A percentile compares a stretch with the other conserved stretches of the same genome.
These are phyloP conservation scores for Colletotrichum theobromicola DNA, from an alignment of 2,329 filamentous ascomycete genomes.

Conservation along the genomic window DNA sequence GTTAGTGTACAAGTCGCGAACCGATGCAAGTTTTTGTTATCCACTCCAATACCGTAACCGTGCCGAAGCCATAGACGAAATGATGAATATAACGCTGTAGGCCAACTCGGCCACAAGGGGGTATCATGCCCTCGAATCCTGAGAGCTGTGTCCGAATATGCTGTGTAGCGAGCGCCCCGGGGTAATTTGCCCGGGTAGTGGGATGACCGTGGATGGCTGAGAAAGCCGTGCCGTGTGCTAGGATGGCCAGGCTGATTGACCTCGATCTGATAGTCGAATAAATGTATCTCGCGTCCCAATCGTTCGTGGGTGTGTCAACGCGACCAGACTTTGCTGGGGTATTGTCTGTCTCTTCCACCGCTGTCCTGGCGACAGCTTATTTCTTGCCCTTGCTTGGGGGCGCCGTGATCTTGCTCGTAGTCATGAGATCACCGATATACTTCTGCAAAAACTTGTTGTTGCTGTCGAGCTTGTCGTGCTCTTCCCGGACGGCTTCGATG, in stretches of 20 bases:
- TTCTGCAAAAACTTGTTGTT: constrained; percentile 98
- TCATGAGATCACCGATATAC: constrained; percentile 96
- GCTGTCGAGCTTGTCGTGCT: constrained; percentile 95
- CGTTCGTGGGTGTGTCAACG: neutral
- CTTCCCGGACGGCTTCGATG: constrained; percentile 91
- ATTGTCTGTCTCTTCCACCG: neutral
- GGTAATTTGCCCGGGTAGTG: neutral
- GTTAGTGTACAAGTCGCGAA: constrained; percentile 22
- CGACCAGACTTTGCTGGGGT: neutral
- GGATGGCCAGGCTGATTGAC: neutral
- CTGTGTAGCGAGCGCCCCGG: neutral
- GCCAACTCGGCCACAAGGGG: constrained; percentile 19
- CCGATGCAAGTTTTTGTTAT: constrained; percentile 18
- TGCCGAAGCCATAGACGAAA: constrained; percentile 21
- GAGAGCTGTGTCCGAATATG: constrained; percentile 20
- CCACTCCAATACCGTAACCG: constrained; percentile 20
- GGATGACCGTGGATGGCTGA: neutral
- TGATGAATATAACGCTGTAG: constrained; percentile 14
- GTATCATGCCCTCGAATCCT: constrained; percentile 19
- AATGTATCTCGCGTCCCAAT: neutral
- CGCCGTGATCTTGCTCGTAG: constrained; percentile 76
- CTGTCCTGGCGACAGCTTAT: constrained; percentile 33
- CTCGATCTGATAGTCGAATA: neutral
- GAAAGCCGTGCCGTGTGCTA: neutral
- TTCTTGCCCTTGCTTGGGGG: constrained; percentile 59